Base-by-base conservation (phyloP, 805 yeast species). In the Candida morakotiae region DNA sequence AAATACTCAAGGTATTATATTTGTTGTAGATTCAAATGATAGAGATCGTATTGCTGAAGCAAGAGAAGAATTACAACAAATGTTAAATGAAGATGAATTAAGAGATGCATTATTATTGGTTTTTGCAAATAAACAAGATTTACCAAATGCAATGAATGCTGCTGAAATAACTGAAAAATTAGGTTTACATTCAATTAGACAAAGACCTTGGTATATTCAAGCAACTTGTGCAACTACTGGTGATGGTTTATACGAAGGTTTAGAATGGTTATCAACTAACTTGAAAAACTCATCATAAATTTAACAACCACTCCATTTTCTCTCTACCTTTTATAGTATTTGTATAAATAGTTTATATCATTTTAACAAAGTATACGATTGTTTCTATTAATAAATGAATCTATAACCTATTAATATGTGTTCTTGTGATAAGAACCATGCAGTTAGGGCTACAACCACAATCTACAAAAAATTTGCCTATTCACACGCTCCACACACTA, bases 181-280 rank as follows among this genome's bases (percentile, higher is more conserved):
- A 59, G 97, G 96, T 49, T 83, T 91, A 62, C 96, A 89, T 68
- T 87, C 96, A 39, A 83, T 93, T 67, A 85, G 96, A 77, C 96
- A 89, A 75, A 87, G 98, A 73, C 96, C 96, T 59, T 93, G 98
- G 98, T 91, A 85, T 74, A 91, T 93, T 65, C 97, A 91, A 75
- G 87, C 98, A 52, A 87, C 98, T 48, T 89, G 98, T 75, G 98
- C 98, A 53, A 91, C 97, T 52, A 86, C 98, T 46, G 98, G 98
- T 74, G 97, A 89, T 66, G 98, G 98, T 76, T 76, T 88, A 61
- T 85, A 87, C 67, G 96, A 88, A 73, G 97, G 97, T 77, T 80
- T 88, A 65, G 96, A 88, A 74, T 88, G 97, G 97, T 81, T 88
- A 61, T 79, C 89, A 52, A 83, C 87, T 62, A 87, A 85, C 74